Evolutionary conservation across 2,329 filamentous ascomycete species (phyloP), one percentile per base, ranked within the genome.

Genomic region (Xylaria sp.): DNA sequence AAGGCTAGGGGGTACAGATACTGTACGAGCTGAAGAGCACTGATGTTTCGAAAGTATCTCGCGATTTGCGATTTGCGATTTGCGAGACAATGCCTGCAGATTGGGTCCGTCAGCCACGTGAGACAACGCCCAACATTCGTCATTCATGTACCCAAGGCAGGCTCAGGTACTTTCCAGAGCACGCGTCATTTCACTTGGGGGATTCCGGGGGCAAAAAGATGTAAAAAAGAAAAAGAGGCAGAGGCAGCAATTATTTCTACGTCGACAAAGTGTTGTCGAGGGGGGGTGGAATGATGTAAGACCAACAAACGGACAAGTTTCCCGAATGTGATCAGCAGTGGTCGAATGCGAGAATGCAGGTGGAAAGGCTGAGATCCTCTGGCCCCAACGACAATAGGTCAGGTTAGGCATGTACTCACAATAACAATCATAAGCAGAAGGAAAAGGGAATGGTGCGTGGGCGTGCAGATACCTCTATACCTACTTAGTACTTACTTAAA

Each of bases 251-350:
- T 52, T 41, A 48, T 11, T 3, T 38, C 33, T 17, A 44, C 19
- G 44, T 27, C 48, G 27, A 43, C 37, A 43, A 38, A 46, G 43
- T 53, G 41, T 55, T 31, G 51, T 17, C 21, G 31, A 56, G 38
- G 29, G 33, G n/a, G 52, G 40, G 47, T 53, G 53, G 41, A 63
- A 63, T 65, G 54, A 63, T 63, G 60, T 58, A 63, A 60, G 60
- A 56, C 60, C 57, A 65, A 54, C 54, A 56, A 58, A 49, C 38
- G 38, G 46, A 37, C 11, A 43, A 41, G 10, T 33, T 46, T 51
- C 46, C 43, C 35, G 53, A 53, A 58, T 54, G 56, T 19, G 52
- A 62, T 58, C 60, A 59, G 52, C 48, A 40, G 33, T 19, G 33
- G 40, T 35, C 19, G 37, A 47, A n/a, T n/a, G 40, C 25, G 43